Evolutionary conservation across 1,139 yeast species (phyloP), one percentile per base, ranked within the genome.

Genomic region (Diutina catenulata): DNA sequence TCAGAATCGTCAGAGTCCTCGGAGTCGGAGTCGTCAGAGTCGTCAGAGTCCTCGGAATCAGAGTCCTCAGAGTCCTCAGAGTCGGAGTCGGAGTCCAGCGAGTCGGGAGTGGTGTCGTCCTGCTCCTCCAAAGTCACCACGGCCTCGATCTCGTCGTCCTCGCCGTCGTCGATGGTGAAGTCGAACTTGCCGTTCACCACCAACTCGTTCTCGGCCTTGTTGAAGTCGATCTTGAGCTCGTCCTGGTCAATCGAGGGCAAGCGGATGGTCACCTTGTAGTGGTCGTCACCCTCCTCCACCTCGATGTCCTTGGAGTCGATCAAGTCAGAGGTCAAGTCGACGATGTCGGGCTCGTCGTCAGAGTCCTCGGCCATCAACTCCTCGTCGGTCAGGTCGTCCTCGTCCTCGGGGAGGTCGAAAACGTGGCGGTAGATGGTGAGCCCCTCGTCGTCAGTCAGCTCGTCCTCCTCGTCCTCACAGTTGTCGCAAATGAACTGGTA

Each of bases 241-340:
- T 66, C 70, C 49, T 59, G 60, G 38, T 61, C 58, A 39, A 67
- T 51, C 13, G 70, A 60, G 25, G 72, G 72, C 40, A 67, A 62
- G 50, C 72, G 60, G 42, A 67, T 55, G 44, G 53, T 58, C 47
- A 67, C 60, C 47, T 62, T 63, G 52, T 65, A 68, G 42, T 60
- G 53, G 33, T 63, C 67, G 42, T 64, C 64, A 22, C 61, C 47
- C 45, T 66, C 62, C 33, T 56, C 51, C 47, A 67, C 58, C 49
- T 66, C 70, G 49, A 68, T 66, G 49, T 67, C 73, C 45, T 64
- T 66, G 39, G 69, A 62, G 49, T 64, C 55, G 42, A 57, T 62
- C 47, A 67, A 60, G 48, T 67, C 73, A 39, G 58, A 59, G 37
- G 66, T 52, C 49, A 66, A 61, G 48, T 67, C 72, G 43, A 66